These are phyloP conservation scores for Microbotryum saponariae DNA, from an alignment of 1,284 basidiomycete species.

Conservation along the genomic window DNA sequence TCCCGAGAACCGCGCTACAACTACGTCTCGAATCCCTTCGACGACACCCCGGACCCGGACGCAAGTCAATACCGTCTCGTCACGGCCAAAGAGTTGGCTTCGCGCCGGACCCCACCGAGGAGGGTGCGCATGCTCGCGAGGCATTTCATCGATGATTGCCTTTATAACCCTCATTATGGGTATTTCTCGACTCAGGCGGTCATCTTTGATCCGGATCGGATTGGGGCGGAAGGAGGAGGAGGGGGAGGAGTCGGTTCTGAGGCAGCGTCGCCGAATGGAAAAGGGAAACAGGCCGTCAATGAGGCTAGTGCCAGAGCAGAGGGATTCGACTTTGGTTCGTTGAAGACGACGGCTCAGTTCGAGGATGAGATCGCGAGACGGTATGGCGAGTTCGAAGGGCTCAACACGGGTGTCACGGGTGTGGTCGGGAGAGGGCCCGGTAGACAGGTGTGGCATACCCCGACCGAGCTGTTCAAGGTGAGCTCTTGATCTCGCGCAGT, in stretches of 20 bases:
- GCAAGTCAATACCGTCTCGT: conserved; percentile 53
- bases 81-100: conserved; percentile 63
- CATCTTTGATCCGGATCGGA: conserved; percentile 62
- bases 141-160: conserved; percentile 92
- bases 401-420: conserved; percentile 36
- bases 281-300: conserved; percentile 37
- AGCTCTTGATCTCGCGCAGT: conserved; percentile 30
- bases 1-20: conserved; percentile 23
- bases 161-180: conserved; percentile 96
- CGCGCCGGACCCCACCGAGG: conserved; percentile 58
- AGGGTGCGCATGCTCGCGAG: conserved; percentile 87
- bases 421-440: conserved; percentile 58
- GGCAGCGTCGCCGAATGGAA: conserved; percentile 31
- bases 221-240: conserved; percentile 10
- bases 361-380: conserved; percentile 68
- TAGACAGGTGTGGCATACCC: conserved; percentile 96
- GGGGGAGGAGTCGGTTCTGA: background rate
- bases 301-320: conserved; percentile 22
- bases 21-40: conserved; percentile 30
- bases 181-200: conserved; percentile 90
- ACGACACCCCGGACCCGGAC: conserved; percentile 20
- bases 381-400: conserved; percentile 58
- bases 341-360: conserved; percentile 67
- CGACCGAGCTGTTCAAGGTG: conserved; percentile 95
- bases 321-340: conserved; percentile 60